Conservation (phyloP, 23 red algal genomes). For the Chondrus crispus region DNA sequence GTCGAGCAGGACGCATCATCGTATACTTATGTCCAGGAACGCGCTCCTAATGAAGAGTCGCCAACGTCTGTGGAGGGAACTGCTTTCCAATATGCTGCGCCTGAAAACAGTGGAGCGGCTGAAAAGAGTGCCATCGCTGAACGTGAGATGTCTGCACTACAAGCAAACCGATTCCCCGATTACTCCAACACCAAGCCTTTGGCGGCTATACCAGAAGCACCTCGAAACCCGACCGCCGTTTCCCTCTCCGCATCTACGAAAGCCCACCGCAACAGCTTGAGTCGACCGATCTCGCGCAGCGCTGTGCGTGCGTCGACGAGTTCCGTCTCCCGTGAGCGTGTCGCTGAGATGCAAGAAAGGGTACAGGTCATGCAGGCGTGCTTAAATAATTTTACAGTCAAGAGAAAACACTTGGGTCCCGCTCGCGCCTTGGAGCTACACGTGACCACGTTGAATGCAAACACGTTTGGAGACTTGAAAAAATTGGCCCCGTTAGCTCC, state of each 20-base stretch:
- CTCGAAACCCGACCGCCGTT: background rate
- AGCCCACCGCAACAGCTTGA: conserved; percentile 64
- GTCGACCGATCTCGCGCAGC: conserved; percentile 61
- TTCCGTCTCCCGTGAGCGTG: conserved; percentile 48
- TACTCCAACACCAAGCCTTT: conserved; percentile 28
- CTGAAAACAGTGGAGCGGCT: no score
- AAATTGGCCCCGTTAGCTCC: conserved; percentile 68
- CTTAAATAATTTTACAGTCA: conserved; percentile 71
- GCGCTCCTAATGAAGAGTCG: background rate
- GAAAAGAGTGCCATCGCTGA: background rate
- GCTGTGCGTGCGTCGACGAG: conserved; percentile 38
- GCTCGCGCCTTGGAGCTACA: conserved; percentile 57
- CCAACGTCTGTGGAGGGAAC: background rate
- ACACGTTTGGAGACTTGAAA: conserved; percentile 96
- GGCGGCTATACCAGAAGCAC: conserved; percentile 29
- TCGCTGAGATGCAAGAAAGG: conserved; percentile 60
- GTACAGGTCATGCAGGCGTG: conserved; percentile 64
- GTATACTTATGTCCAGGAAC: background rate
- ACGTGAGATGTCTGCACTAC: background rate
- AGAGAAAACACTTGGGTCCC: conserved; percentile 58
- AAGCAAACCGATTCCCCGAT: conserved; percentile 32
- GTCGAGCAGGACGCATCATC: no score
- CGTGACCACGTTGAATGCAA: conserved; percentile 76
- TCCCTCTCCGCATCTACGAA: conserved; percentile 11
- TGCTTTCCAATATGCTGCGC: no score